Base-by-base conservation (phyloP, 2,329 filamentous ascomycete genomes). In the Ascochyta rabiei region DNA sequence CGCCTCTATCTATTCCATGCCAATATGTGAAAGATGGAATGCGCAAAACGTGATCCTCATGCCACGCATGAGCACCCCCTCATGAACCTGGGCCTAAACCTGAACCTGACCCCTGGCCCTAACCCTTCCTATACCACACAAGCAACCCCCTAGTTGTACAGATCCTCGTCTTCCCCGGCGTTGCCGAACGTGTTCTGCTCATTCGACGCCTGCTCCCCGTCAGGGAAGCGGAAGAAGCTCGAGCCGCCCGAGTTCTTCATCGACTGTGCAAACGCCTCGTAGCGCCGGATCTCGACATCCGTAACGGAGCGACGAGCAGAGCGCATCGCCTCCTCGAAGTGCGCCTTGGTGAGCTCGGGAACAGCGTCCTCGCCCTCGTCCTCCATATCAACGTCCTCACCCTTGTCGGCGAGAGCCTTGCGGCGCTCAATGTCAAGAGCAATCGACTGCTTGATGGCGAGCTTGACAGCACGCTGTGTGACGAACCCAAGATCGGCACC, bases 401-500 rank as follows among this genome's bases (percentile, higher is more conserved):
- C 72, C 66, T 88, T 82, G 60, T 89, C 93, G 80, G 96, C 93
- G 53, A 90, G 91, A 70, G 89, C 89, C 86, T 96, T 96, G 73
- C 84, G 83, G 66, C 91, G 90, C 80, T 96, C 90, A 67, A 99
- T 98, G 59, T 98, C 93, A 41, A 84, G 75, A 16, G 87, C 82
- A 69, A 99, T 99, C 26, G 93, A 88, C 82, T 99, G 89, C 86
- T 99, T 99, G 82, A 99, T 99, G 68, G 95, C 95, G 72, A 98
- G 88, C 87, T 99, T 99, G 83, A 96, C 95, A 48, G 95, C 95
- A 77, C 95, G 92, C 82, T 99, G 95, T 21, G 95, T 97, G 75
- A 99, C 93, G 82, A 98, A 99, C 61, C 95, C 95, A 76, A 99
- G 85, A 89, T 99, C 95, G 73, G 95, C 95, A 93, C 95, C 95